phyloP scores from a whole-genome alignment of 1,139 yeast genomes.

The Meyerozyma elateridarum region DNA sequence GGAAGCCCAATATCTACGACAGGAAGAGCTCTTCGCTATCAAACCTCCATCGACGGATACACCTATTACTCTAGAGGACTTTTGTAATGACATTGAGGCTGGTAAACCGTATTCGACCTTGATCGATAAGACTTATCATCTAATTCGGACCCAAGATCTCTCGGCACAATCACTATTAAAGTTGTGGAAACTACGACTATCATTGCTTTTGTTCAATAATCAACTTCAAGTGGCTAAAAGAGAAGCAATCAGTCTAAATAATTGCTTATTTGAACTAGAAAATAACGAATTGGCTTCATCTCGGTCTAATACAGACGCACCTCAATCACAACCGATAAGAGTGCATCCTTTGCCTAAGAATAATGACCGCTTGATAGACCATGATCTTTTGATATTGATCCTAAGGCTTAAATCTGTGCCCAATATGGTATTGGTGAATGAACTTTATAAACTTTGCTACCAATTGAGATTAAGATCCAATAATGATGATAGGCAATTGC shows the following conservation, averaged over 20 bases:
- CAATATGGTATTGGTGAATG: slow-evolving; percentile 32
- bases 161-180: slow-evolving; percentile 14
- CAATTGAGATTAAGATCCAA: slow-evolving; percentile 25
- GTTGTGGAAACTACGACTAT: slow-evolving; percentile 38
- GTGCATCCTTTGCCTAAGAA: slow-evolving; percentile 37
- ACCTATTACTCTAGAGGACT: neutral
- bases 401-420: slow-evolving; percentile 37
- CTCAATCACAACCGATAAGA: slow-evolving; percentile 12
- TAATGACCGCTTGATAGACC: slow-evolving; percentile 20
- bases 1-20: too few relatives aligned
- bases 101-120: slow-evolving; percentile 3
- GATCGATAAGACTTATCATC: slow-evolving; percentile 15
- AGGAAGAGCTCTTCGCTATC: too few relatives aligned
- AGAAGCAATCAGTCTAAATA: slow-evolving; percentile 37
- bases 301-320: slow-evolving; percentile 1
- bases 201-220: slow-evolving; percentile 27
- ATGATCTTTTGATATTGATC: slow-evolving; percentile 25
- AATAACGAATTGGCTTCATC: slow-evolving; percentile 12
- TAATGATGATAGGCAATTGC: slow-evolving; percentile 5
- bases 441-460: slow-evolving; percentile 37
- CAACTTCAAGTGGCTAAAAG: slow-evolving; percentile 28
- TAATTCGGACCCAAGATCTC: slow-evolving; percentile 12
- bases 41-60: neutral
- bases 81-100: neutral
- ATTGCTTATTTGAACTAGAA: slow-evolving; percentile 31